Base-by-base conservation (phyloP, 2,329 filamentous ascomycete genomes). In the Penicillium sp. region DNA sequence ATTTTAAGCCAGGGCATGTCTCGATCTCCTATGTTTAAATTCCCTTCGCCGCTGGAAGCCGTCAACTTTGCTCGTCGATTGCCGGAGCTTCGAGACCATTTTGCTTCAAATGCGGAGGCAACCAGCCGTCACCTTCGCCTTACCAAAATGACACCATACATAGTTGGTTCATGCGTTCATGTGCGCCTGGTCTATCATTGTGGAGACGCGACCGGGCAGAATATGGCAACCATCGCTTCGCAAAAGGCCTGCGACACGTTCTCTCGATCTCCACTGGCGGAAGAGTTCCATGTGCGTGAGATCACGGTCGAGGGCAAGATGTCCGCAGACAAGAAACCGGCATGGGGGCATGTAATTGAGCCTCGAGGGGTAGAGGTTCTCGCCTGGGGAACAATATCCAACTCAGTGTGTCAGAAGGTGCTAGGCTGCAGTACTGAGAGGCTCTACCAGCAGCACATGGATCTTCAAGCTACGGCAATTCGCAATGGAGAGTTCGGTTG, bases 161-260 rank as follows among this genome's bases (percentile, higher is more conserved):
- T 47, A 5, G 17, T 47, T 4, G 45, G 45, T 15, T 29, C 21
- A 18, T 21, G 24, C 7, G 62, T 66, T 9, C 62, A 67, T 39
- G 45, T 67, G 2, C 49, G 58, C 4, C 60, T 66, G 41, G 34
- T 46, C 12, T 68, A 62, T 46, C 43, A 54, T 18, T 67, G 61
- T 27, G 65, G 65, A 7, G 64, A 68, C 42, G 62, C 67, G 1
- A 53, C 62, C 1, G 65, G 64, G 7, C 66, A 69, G 44, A 69
- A 68, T 37, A 67, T 68, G 63, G 62, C 63, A 8, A 68, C 65
- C 3, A 59, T 67, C 18, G 64, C 64, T 6, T 68, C 63, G 8
- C 61, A 68, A n/a, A 27, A 52, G 5, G 59, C 57, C 7, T 68
- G 64, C 26, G 57, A 60, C 59, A 17, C 37, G 52, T 21, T 54